phyloP scores from a whole-genome alignment of 352 stramenopile genomes.

The Albugo laibachii region DNA sequence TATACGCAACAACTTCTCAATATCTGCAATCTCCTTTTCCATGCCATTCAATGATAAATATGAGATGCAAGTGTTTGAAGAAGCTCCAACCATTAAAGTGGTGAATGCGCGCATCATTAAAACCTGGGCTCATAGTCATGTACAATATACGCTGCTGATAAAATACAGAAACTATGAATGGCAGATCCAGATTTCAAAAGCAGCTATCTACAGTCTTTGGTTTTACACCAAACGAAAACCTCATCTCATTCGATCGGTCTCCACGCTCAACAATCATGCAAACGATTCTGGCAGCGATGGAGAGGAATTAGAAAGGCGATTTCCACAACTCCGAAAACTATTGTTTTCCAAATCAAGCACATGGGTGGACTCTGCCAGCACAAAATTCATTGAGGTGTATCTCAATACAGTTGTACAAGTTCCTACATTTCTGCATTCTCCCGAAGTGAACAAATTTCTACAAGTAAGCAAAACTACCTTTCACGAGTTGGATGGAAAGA shows the following conservation, averaged over 20 bases:
- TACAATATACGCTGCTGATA: too few species aligned
- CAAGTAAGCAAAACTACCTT: constrained; percentile 75
- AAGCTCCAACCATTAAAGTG: too few species aligned
- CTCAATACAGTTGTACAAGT: constrained; percentile 50
- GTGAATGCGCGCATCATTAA: too few species aligned
- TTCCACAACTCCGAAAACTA: constrained; percentile 63
- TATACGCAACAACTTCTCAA: too few species aligned
- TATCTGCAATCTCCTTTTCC: too few species aligned
- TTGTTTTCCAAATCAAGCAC: constrained; percentile 62
- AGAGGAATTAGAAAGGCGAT: neutral
- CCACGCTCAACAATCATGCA: too few species aligned
- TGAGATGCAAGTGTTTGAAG: too few species aligned
- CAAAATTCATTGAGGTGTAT: constrained; percentile 52
- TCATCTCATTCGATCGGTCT: constrained; percentile 38
- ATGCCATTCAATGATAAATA: too few species aligned
- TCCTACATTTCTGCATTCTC: constrained; percentile 33
- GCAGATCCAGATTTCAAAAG: constrained; percentile 75
- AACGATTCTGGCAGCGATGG: too few species aligned
- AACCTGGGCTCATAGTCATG: too few species aligned
- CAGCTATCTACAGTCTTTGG: constrained; percentile 59
- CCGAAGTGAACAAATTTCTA: constrained; percentile 53
- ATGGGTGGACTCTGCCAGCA: constrained; percentile 48
- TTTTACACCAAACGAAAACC: constrained; percentile 10
- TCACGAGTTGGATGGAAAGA: constrained; percentile 57
- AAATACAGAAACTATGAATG: constrained; percentile 61